A percentile compares a stretch with the other conserved stretches of the same genome.
These are phyloP conservation scores for Rauvolfia tetraphylla DNA, from an alignment of 257 asterid genomes.

Conservation along the genomic window DNA sequence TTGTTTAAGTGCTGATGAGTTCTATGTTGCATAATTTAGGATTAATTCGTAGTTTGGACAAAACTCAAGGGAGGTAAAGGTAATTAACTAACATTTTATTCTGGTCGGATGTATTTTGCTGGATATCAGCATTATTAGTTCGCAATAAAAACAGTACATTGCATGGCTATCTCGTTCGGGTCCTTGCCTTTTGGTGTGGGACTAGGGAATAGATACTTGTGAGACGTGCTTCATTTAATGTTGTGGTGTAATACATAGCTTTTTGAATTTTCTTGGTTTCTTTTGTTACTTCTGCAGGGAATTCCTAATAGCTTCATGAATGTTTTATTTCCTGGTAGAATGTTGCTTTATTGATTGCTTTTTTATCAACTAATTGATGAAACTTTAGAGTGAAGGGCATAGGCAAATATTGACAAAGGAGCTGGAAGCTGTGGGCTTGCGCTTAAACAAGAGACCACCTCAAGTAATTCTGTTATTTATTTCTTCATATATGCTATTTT, in stretches of 20 bases:
- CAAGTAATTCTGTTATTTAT: constrained; percentile 45
- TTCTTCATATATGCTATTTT: neutral
- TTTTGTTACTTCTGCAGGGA: neutral
- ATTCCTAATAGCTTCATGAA: too few species aligned
- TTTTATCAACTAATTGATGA: constrained; percentile 21
- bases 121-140: neutral
- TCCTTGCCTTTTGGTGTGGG: neutral
- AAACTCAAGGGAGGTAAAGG: too few species aligned
- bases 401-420: constrained; percentile 95
- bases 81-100: neutral
- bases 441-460: constrained; percentile 91
- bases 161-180: neutral
- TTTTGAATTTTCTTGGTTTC: neutral
- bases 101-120: neutral
- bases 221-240: neutral
- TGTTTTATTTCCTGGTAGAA: constrained; percentile 16
- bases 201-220: neutral
- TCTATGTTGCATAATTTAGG: neutral
- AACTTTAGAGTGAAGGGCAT: constrained; percentile 95
- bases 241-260: neutral
- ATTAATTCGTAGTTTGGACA: too few species aligned
- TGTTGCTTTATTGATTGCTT: neutral
- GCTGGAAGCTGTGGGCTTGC: constrained; percentile 98
- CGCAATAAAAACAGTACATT: neutral
- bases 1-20: neutral